Base-by-base conservation (phyloP, 495 filamentous ascomycete species). In the Hypoxylon lenormandii region DNA sequence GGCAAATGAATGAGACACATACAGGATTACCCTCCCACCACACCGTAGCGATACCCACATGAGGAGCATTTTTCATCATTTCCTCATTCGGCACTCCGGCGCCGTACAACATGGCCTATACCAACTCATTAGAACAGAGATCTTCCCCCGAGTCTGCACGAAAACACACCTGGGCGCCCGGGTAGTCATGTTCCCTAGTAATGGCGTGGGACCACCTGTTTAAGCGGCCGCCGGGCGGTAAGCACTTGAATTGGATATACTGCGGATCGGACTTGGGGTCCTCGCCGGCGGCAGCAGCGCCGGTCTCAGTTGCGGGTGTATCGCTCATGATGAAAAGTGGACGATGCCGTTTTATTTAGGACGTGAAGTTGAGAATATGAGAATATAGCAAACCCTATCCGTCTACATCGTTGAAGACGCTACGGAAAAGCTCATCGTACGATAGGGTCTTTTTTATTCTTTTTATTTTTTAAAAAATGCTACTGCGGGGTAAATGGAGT, bases 21-120 rank as follows among this genome's bases (percentile, higher is more conserved):
- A 70, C 66, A 51, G 95, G 93, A 76, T 98, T 98, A 23, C 95
- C 95, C 78, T 98, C 95, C 93, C 94, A 98, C 94, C 94, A 97
- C 2, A 97, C 92, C 5, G 91, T 92, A 5, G 94, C 90, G 61
- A 88, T 82, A 22, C 95, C 95, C 11, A 98, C 92, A 60, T 98
- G 95, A 5, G 94, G 93, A 53, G 89, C 89, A 55, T 86, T 95
- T 76, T 93, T 91, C 93, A 97, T 97, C 67, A 90, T 85, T 26
- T 94, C 84, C 70, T 87, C 83, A 70, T 93, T 84, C 12, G 93
- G 93, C 26, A 97, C 90, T 22, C 95, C 95, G 8, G 94, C 94
- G 5, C 92, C 94, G 80, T 95, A 97, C 2, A 97, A 85, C 95
- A 98, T 98, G 63, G 94, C 94, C 89, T 96, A 65, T 11, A 33